A percentile compares a stretch with the other conserved stretches of the same genome.
phyloP scores from a whole-genome alignment of 1,139 yeast species.

The Saccharomyces hybrid region DNA sequence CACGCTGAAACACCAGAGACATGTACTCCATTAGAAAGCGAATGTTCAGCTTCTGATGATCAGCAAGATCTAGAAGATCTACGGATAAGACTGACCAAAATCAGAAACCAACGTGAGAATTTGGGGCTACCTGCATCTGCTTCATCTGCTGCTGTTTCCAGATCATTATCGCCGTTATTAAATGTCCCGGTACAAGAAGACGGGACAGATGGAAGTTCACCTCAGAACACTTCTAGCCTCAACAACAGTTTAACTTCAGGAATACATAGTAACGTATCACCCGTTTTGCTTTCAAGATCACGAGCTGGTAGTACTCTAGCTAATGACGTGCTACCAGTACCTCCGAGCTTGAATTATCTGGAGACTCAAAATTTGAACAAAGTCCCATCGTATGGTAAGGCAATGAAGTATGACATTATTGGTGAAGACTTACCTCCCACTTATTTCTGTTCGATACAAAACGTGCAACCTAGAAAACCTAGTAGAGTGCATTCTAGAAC shows the following conservation, averaged over 20 bases:
- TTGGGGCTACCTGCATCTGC: not conserved
- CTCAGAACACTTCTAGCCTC: not conserved
- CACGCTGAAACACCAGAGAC: not conserved
- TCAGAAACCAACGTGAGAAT: not conserved
- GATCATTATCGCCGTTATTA: not conserved
- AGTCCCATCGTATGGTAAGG: constrained; percentile 76
- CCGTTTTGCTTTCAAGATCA: not conserved
- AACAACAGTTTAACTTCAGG: not conserved
- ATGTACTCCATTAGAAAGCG: not conserved
- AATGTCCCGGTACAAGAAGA: not conserved
- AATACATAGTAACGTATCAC: not conserved
- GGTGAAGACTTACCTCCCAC: constrained; percentile 50
- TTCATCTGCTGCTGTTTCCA: not conserved
- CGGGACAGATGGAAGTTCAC: not conserved
- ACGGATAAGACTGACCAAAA: not conserved
- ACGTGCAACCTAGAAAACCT: not conserved
- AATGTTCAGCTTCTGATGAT: not conserved
- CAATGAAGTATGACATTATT: constrained; percentile 42
- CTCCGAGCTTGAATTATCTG: constrained; percentile 25
- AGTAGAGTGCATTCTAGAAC: not conserved
- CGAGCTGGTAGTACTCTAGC: not conserved
- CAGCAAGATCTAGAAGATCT: not conserved
- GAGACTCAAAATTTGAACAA: constrained; percentile 42
- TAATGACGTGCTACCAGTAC: not conserved
- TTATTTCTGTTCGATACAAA: constrained; percentile 34